Percentiles rank a stretch among this genome's conserved stretches.
Conservation (phyloP, 768 basidiomycete species). For the Mycena galericulata region DNA sequence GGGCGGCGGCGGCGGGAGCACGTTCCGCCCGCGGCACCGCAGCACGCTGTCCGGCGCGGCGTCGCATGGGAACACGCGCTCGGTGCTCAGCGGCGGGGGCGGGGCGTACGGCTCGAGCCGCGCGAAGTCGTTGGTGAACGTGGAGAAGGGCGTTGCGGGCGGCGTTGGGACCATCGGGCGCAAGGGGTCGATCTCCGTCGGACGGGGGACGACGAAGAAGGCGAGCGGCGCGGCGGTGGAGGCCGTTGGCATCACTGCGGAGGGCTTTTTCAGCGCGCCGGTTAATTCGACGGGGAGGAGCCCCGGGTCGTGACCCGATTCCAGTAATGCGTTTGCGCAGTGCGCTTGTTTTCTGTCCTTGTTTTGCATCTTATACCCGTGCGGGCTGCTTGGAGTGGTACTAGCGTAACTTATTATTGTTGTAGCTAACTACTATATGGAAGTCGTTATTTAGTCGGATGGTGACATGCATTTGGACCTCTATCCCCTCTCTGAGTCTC, state of each 20-base stretch:
- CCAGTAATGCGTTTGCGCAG: no score
- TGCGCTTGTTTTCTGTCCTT: background rate
- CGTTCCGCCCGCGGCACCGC: constrained; percentile 57
- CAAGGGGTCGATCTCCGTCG: constrained; percentile 74
- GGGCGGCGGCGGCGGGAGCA: constrained; percentile 32
- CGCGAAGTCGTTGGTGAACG: constrained; percentile 71
- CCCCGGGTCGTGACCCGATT: constrained; percentile 8
- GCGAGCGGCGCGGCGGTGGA: constrained; percentile 79
- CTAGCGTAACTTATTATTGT: constrained; percentile 12
- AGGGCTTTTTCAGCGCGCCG: constrained; percentile 83
- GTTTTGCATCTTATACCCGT: background rate
- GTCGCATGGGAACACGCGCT: constrained; percentile 34
- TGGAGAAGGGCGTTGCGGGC: constrained; percentile 59
- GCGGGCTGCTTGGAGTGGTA: background rate
- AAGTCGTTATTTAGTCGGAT: constrained; percentile 1
- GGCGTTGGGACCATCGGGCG: constrained; percentile 48
- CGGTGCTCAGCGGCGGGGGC: constrained; percentile 36
- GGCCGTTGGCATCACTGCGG: constrained; percentile 79
- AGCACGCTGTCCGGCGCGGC: constrained; percentile 47
- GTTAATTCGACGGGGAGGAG: constrained; percentile 12
- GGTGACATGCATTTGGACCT: no score
- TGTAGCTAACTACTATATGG: constrained; percentile 17
- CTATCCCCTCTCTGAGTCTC: no score
- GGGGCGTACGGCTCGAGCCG: constrained; percentile 48
- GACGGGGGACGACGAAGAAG: constrained; percentile 72